Percentiles rank a stretch among this genome's conserved stretches.
Evolutionary conservation across 495 filamentous ascomycete species (phyloP).

Genomic region (Penicillium coffeae): DNA sequence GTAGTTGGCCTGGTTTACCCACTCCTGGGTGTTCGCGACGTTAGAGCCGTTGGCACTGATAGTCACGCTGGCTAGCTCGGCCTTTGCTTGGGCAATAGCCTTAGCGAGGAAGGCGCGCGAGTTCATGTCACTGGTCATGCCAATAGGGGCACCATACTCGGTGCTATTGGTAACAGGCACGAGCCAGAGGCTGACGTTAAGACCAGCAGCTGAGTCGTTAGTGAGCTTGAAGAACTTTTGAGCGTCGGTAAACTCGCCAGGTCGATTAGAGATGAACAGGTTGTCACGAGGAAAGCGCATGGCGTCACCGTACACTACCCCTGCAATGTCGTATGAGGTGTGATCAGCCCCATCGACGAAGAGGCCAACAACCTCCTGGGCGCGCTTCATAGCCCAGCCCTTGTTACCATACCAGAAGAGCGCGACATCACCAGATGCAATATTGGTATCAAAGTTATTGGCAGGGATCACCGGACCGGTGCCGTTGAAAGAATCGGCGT

Average conservation of each 20-base stretch:
- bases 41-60: background rate
- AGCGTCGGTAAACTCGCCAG: background rate
- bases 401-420: too few species aligned
- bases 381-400: background rate
- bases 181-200: background rate
- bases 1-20: background rate
- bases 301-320: background rate
- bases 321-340: background rate
- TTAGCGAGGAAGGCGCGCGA: background rate
- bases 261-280: background rate
- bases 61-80: background rate
- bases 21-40: background rate
- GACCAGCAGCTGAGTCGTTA: background rate
- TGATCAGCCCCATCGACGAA: background rate
- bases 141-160: background rate
- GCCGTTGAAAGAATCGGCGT: background rate
- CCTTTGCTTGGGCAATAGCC: background rate
- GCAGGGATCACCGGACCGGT: background rate
- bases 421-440: too few species aligned
- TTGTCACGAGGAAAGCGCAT: background rate
- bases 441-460: background rate
- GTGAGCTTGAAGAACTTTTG: constrained; percentile 1
- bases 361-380: constrained; percentile 1
- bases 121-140: background rate
- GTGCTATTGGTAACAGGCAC: background rate